Evolutionary conservation across 1,284 basidiomycete genomes (phyloP), one percentile per base, ranked within the genome.

Genomic region (Fomitopsis pinicola): DNA sequence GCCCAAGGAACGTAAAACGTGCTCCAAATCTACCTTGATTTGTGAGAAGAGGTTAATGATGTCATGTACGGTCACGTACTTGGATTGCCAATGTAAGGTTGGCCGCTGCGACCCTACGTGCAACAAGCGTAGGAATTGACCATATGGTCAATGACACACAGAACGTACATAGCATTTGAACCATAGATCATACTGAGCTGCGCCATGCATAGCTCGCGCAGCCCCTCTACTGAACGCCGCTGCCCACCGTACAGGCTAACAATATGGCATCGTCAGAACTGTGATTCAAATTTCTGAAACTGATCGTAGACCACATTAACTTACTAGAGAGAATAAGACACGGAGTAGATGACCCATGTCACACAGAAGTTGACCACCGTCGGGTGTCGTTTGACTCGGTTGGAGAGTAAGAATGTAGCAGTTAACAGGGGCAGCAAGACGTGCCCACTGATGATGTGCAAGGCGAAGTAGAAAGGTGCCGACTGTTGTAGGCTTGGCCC

Each of bases 101-200:
- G 3, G 84, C 77, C 1, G 80, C 73, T 15, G 75, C 76, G 40
- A 77, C 76, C 82, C 84, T 86, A 62, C 45, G 28, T 45, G 40
- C 63, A 19, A 54, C 38, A 46, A 48, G 22, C 7, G 30, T 12
- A 33, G 8, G 28, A 38, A 42, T 40, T 12, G 22, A 35, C 30
- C 3, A 45, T 10, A 28, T 12, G 45, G 10, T 28, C 45, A 45
- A 48, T 28, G 22, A 30, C 14, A 48, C 26, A 14, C 45, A 28
- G 12, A 14, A 68, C 79, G 44, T 63, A 86, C 85, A 84, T 84
- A 0, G 84, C 77, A 59, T 84, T 75, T 2, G 80, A 75, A 7
- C 81, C 83, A 60, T 83, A 77, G 22, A 82, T 73, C 76, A 86
- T 74, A 42, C 78, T 77, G 7, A 83, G 79, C 71, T 86, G 85